Evolutionary conservation across 163 green algal genomes (phyloP).

Genomic region (Scenedesmus sp.): DNA sequence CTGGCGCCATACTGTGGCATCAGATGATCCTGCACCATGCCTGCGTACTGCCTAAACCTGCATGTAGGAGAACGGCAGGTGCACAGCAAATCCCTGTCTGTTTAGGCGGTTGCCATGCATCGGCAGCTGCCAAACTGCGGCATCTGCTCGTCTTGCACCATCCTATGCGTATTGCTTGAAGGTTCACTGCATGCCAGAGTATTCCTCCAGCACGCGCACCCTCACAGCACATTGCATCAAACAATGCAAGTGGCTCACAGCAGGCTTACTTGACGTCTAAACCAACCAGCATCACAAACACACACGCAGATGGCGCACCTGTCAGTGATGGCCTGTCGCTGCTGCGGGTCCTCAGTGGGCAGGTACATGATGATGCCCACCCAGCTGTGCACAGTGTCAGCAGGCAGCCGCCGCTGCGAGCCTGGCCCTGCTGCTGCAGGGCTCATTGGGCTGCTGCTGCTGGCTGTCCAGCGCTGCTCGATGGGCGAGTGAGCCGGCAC

Average conservation of each 20-base stretch:
- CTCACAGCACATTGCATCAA: neutral
- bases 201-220: neutral
- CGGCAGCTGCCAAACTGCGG: slow-evolving; percentile 94
- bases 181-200: slow-evolving; percentile 53
- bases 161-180: slow-evolving; percentile 76
- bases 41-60: slow-evolving; percentile 84
- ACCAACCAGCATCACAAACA: too few relatives aligned
- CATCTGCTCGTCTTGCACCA: slow-evolving; percentile 80
- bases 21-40: slow-evolving; percentile 76
- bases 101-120: slow-evolving; percentile 83
- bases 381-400: slow-evolving; percentile 85
- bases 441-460: slow-evolving; percentile 81
- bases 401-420: slow-evolving; percentile 10
- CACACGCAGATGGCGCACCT: slow-evolving; percentile 50
- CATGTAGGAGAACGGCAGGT: neutral
- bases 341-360: slow-evolving; percentile 67
- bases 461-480: slow-evolving; percentile 95
- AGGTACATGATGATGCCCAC: slow-evolving; percentile 99
- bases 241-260: too few relatives aligned
- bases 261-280: too few relatives aligned
- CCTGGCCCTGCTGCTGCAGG: slow-evolving; percentile 65
- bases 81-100: slow-evolving; percentile 31
- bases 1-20: slow-evolving; percentile 82
- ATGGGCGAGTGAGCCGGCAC: slow-evolving; percentile 90
- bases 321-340: slow-evolving; percentile 73